Base-by-base conservation (phyloP, 2,329 filamentous ascomycete genomes). In the Lecanicillium sp. region DNA sequence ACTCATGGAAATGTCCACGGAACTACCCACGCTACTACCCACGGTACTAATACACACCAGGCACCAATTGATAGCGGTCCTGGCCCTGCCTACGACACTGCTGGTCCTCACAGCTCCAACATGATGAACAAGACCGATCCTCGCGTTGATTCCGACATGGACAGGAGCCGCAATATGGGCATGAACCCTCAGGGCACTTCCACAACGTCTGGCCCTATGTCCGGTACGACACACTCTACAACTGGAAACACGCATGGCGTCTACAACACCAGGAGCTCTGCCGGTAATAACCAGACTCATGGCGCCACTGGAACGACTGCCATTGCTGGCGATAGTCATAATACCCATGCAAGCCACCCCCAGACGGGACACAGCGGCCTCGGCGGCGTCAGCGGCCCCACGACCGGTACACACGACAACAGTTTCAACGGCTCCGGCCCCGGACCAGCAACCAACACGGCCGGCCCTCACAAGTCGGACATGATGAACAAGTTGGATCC, bases 401-500 rank as follows among this genome's bases (percentile, higher is more conserved):
- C 16, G 15, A 12, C 37, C 14, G 40, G 38, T 4, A 22, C 33
- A 7, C 60, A 64, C 43, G 57, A 59, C 9, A 66, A 43, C 55
- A 65, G 40, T 45, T 49, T 60, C 19, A 58, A 59, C 41, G 51
- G 51, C 15, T 32, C 31, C 40, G 44, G 47, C 17, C 46, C 54
- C 7, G 58, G 57, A 19, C 53, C 56, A n/a, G 55, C 57, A 5
- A 48, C 54, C 40, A 52, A 53, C 47, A 60, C 59, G 1, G 55
- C 59, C 14, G 59, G 59, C 7, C 58, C 58, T 31, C 74, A 78
- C 60, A 68, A 68, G 57, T 64, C 56, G 25, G 68, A 76, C 49
- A 42, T 68, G 28, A 4, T 67, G 47, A 78, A 78, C 65, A 76
- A 75, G 61, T 28, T 62, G 3, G 73, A 77, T 40, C 72, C 73